phyloP scores from a whole-genome alignment of 1,139 yeast genomes.

The Sugiyamaella paludigena region DNA sequence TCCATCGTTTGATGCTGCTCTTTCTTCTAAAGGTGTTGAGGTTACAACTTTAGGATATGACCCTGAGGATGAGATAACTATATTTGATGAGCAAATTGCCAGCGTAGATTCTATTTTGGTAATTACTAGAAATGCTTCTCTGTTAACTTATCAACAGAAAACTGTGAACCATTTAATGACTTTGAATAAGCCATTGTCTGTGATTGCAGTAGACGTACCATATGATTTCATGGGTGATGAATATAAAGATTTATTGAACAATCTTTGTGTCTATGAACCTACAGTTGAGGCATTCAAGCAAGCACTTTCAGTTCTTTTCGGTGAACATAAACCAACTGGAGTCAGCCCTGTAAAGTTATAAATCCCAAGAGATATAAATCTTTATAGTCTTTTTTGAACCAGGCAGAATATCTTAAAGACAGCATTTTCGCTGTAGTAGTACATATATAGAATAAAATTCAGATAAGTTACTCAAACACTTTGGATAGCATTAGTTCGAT shows the following conservation, averaged over 20 bases:
- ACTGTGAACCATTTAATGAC: slow-evolving; percentile 17
- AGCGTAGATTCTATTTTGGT: slow-evolving; percentile 18
- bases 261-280: slow-evolving; percentile 57
- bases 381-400: background rate
- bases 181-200: slow-evolving; percentile 48
- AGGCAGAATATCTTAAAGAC: too few species aligned
- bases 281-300: slow-evolving; percentile 48
- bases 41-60: slow-evolving; percentile 16
- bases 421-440: too few species aligned
- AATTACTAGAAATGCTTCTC: slow-evolving; percentile 19
- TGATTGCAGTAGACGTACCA: slow-evolving; percentile 57
- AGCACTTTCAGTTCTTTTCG: slow-evolving; percentile 50
- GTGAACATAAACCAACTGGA: slow-evolving; percentile 36
- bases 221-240: slow-evolving; percentile 46
- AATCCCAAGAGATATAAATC: too few species aligned
- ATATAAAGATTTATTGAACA: slow-evolving; percentile 41
- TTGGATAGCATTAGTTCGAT: too few species aligned
- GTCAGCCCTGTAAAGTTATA: slow-evolving; percentile 7
- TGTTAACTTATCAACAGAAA: slow-evolving; percentile 15
- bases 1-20: slow-evolving; percentile 13
- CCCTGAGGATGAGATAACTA: slow-evolving; percentile 17
- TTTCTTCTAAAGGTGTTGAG: slow-evolving; percentile 9
- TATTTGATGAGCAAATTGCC: slow-evolving; percentile 14
- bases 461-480: too few species aligned
- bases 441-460: too few species aligned